A percentile compares a stretch with the other conserved stretches of the same genome.
Evolutionary conservation across 805 yeast genomes (phyloP).

Genomic region (Hanseniaspora occidentalis): DNA sequence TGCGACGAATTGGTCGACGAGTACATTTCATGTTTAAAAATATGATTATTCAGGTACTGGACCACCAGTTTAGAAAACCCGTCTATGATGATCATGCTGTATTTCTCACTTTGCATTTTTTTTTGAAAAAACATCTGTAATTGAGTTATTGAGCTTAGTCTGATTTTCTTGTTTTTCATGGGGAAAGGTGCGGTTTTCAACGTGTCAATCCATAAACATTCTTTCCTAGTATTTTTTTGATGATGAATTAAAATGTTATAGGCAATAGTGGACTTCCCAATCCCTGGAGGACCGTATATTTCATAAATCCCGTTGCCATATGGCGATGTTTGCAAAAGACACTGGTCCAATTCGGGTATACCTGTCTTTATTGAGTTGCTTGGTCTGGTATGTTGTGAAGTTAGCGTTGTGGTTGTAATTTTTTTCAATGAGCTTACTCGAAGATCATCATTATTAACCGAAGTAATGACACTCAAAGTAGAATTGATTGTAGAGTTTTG

Average conservation of each 20-base stretch:
- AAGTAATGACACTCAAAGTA: too few species aligned
- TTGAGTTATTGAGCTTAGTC: slow-evolving; percentile 8
- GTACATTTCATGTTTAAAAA: background rate
- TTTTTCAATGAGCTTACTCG: too few species aligned
- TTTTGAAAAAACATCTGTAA: slow-evolving; percentile 15
- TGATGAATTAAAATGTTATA: slow-evolving; percentile 10
- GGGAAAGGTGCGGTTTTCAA: slow-evolving; percentile 4
- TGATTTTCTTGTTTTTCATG: background rate
- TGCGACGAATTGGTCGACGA: background rate
- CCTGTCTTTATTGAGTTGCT: background rate
- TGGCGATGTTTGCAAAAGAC: background rate
- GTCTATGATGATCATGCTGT: slow-evolving; percentile 17
- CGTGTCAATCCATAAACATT: slow-evolving; percentile 22
- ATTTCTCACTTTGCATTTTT: slow-evolving; percentile 7
- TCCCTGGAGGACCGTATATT: slow-evolving; percentile 24
- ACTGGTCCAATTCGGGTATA: background rate
- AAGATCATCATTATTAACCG: too few species aligned
- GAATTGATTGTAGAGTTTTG: too few species aligned
- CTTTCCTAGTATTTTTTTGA: background rate
- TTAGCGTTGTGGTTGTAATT: too few species aligned
- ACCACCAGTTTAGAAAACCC: slow-evolving; percentile 21
- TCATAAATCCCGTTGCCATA: slow-evolving; percentile 15
- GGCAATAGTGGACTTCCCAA: slow-evolving; percentile 20
- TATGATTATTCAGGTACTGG: slow-evolving; percentile 13
- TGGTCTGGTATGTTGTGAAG: too few species aligned